These are phyloP conservation scores for Larix kaempferi DNA, from an alignment of 75 land plant genomes.

Conservation along the genomic window DNA sequence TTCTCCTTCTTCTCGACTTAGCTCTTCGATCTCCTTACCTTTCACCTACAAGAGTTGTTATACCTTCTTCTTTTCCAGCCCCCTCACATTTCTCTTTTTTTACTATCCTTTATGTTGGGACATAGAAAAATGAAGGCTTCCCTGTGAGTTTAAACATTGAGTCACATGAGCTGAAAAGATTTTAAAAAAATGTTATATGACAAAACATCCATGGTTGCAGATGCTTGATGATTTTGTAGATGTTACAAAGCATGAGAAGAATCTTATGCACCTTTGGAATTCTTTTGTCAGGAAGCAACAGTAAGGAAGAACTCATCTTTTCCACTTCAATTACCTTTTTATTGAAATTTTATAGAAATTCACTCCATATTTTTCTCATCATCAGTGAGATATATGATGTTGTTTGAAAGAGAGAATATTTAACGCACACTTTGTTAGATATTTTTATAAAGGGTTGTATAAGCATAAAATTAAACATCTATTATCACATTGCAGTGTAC, in stretches of 20 bases:
- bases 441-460: neutral
- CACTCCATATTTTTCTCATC: neutral
- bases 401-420: neutral
- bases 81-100: too few relatives aligned
- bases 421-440: neutral
- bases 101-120: too few relatives aligned
- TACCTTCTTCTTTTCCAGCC: too few relatives aligned
- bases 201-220: slow-evolving; percentile 31
- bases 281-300: slow-evolving; percentile 92
- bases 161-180: too few relatives aligned
- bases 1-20: too few relatives aligned
- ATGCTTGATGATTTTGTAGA: slow-evolving; percentile 99
- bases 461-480: neutral
- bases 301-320: slow-evolving; percentile 26
- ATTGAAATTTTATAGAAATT: slow-evolving; percentile 1
- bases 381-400: neutral
- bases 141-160: too few relatives aligned
- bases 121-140: too few relatives aligned
- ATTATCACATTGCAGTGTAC: slow-evolving; percentile 52
- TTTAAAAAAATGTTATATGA: too few relatives aligned
- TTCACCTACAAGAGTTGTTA: too few relatives aligned
- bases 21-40: too few relatives aligned
- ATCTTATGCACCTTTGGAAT: slow-evolving; percentile 97
- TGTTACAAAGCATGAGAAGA: slow-evolving; percentile 91
- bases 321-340: neutral